These are phyloP conservation scores for Aspergillus udagawae DNA, from an alignment of 2,329 filamentous ascomycete species.

Conservation along the genomic window DNA sequence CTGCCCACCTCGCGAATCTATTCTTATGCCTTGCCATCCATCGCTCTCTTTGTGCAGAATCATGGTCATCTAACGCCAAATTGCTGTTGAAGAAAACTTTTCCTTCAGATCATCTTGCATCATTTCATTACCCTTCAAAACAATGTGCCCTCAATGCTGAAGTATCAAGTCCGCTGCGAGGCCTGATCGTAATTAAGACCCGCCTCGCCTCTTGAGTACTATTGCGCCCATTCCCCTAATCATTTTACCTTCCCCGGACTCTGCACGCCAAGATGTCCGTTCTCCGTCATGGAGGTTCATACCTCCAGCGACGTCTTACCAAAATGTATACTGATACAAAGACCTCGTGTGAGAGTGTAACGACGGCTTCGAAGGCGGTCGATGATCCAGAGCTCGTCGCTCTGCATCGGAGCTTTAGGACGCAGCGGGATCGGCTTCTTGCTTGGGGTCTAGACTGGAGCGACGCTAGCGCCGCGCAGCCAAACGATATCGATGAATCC, in stretches of 20 bases:
- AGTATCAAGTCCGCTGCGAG: background rate
- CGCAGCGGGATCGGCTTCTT: constrained; percentile 60
- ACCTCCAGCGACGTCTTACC: constrained; percentile 50
- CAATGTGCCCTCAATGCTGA: background rate
- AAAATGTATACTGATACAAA: constrained; percentile 64
- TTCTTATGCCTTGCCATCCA: constrained; percentile 23
- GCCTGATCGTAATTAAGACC: constrained; percentile 7
- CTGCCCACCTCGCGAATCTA: constrained; percentile 22
- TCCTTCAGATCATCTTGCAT: background rate
- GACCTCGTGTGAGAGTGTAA: constrained; percentile 55
- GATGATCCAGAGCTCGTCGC: constrained; percentile 52
- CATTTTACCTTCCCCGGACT: constrained; percentile 6
- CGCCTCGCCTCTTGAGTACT: constrained; percentile 5
- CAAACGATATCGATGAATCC: constrained; percentile 60
- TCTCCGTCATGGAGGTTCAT: constrained; percentile 42
- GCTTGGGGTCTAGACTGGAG: constrained; percentile 66
- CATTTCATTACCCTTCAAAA: background rate
- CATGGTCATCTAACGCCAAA: background rate
- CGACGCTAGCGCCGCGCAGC: constrained; percentile 54
- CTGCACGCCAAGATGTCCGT: constrained; percentile 41
- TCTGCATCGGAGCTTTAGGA: constrained; percentile 57
- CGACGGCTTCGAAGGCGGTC: constrained; percentile 45
- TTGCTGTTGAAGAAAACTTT: background rate
- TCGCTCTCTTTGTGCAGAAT: background rate
- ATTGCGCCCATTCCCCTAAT: constrained; percentile 10